phyloP scores from a whole-genome alignment of 179 eudicot species.

The Pouteria campechiana region DNA sequence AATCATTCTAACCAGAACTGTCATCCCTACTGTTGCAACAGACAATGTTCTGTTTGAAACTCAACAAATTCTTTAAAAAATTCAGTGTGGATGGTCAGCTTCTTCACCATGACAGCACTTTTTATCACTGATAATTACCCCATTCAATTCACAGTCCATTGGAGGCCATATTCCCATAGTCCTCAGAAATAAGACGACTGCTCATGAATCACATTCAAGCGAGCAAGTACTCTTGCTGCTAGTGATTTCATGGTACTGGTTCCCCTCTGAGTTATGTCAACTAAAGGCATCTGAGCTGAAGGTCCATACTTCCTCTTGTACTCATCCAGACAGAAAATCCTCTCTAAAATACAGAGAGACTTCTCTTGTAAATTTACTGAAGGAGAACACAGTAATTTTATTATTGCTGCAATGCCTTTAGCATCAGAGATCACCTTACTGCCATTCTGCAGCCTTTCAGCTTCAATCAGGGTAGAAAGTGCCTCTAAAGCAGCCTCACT shows the following conservation, averaged over 20 bases:
- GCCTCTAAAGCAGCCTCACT: conserved; percentile 39
- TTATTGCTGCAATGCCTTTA: conserved; percentile 16
- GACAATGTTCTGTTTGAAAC: too few species aligned
- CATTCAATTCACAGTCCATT: too few species aligned
- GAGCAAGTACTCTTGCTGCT: conserved; percentile 27
- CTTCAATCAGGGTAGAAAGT: conserved; percentile 23
- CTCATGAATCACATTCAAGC: conserved; percentile 20
- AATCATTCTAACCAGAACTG: too few species aligned
- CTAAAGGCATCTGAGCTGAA: conserved; percentile 22
- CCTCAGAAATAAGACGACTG: conserved; percentile 32
- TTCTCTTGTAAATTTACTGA: conserved; percentile 27
- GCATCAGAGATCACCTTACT: conserved; percentile 26
- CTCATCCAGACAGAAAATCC: conserved; percentile 20
- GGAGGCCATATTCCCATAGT: too few species aligned
- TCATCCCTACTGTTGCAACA: too few species aligned
- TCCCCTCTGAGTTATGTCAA: conserved; percentile 30
- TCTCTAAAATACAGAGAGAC: conserved; percentile 17
- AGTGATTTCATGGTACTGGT: conserved; percentile 16
- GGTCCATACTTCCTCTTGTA: conserved; percentile 17
- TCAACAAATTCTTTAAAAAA: too few species aligned
- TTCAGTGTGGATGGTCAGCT: too few species aligned
- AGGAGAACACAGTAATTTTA: conserved; percentile 15
- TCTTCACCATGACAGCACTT: too few species aligned
- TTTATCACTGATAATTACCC: too few species aligned
- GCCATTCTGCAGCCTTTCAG: conserved; percentile 23